Evolutionary conservation across 148 eudicot species (phyloP).

Genomic region (Silene conica): DNA sequence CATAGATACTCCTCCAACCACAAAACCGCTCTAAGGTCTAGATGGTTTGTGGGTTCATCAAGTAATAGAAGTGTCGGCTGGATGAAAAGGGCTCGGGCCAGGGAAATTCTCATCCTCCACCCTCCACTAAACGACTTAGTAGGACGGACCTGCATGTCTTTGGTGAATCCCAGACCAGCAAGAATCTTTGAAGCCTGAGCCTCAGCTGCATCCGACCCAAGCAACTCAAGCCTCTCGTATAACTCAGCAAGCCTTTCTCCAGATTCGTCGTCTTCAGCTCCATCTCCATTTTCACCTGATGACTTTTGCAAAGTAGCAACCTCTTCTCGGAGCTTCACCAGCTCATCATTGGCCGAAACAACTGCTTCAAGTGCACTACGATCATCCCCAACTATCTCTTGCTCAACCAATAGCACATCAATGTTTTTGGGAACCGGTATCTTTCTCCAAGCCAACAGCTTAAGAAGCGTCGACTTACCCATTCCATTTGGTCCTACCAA

Average conservation of each 20-base stretch:
- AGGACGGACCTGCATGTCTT: slow-evolving; percentile 57
- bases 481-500: slow-evolving; percentile 67
- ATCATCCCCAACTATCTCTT: slow-evolving; percentile 69
- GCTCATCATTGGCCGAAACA: slow-evolving; percentile 63
- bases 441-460: slow-evolving; percentile 73
- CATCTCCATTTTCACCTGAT: slow-evolving; percentile 24
- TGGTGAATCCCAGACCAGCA: slow-evolving; percentile 64
- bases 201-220: slow-evolving; percentile 79
- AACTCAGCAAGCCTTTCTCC: slow-evolving; percentile 60
- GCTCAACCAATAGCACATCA: slow-evolving; percentile 63
- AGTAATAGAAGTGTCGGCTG: slow-evolving; percentile 62
- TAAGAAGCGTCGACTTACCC: slow-evolving; percentile 69
- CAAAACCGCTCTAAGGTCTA: slow-evolving; percentile 68
- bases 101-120: slow-evolving; percentile 73
- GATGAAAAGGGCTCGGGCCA: slow-evolving; percentile 65
- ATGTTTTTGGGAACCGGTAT: slow-evolving; percentile 70
- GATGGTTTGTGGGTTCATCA: slow-evolving; percentile 76
- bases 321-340: slow-evolving; percentile 51
- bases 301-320: slow-evolving; percentile 43
- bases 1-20: slow-evolving; percentile 72
- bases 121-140: slow-evolving; percentile 72
- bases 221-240: slow-evolving; percentile 47
- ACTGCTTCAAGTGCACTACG: slow-evolving; percentile 65
- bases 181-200: slow-evolving; percentile 75
- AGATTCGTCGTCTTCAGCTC: slow-evolving; percentile 29